Evolutionary conservation across 148 eudicot genomes (phyloP).

Genomic region (Nyssa sinensis): DNA sequence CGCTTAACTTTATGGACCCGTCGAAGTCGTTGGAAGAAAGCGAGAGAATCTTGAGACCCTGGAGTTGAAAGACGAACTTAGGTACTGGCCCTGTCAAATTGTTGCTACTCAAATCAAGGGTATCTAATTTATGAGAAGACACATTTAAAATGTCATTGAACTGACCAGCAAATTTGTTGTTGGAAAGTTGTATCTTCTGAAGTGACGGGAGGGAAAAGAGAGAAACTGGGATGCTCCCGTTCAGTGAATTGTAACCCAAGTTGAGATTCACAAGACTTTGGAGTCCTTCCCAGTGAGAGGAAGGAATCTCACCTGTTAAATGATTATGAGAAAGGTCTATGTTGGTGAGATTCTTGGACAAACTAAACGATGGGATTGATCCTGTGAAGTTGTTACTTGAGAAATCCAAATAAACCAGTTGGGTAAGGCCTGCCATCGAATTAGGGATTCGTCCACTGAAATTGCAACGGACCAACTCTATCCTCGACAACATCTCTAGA

Average conservation of each 20-base stretch:
- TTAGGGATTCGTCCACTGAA: constrained; percentile 5
- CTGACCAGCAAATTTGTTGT: constrained; percentile 13
- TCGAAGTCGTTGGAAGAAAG: constrained; percentile 25
- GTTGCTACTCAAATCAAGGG: constrained; percentile 25
- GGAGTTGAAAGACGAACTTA: constrained; percentile 12
- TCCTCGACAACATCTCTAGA: neutral
- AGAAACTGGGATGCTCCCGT: constrained; percentile 24
- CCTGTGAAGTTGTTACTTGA: neutral
- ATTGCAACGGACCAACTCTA: neutral
- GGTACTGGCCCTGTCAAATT: constrained; percentile 25
- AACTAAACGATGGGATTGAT: constrained; percentile 16
- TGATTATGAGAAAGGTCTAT: constrained; percentile 18
- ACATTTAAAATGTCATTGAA: neutral
- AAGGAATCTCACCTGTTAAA: constrained; percentile 15
- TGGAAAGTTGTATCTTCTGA: neutral
- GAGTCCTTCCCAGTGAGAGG: constrained; percentile 12
- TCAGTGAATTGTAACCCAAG: constrained; percentile 15
- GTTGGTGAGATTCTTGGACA: constrained; percentile 14
- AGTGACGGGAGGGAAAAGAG: constrained; percentile 18
- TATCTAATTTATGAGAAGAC: constrained; percentile 4
- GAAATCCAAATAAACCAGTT: neutral
- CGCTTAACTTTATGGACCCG: constrained; percentile 15
- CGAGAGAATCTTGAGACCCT: constrained; percentile 14
- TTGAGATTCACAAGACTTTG: constrained; percentile 17
- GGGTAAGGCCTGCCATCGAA: constrained; percentile 1